phyloP scores from a whole-genome alignment of 2,329 filamentous ascomycete genomes.

The Cladosporium sp. region DNA sequence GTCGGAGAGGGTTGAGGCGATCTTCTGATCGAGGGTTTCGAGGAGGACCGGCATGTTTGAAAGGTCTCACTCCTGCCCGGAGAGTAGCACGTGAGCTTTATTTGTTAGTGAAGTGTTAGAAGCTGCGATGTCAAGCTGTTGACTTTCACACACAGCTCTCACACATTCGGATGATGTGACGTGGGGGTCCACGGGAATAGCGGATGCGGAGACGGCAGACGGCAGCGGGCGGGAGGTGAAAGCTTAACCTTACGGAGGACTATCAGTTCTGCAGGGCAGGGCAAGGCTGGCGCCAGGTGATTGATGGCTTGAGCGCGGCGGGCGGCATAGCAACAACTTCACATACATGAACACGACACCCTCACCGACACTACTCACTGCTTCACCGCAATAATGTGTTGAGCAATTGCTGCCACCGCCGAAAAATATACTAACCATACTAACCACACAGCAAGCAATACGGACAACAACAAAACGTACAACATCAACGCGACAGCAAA shows the following conservation, averaged over 20 bases:
- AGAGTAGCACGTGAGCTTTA: not conserved
- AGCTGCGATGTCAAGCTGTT: no score
- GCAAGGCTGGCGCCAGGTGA: not conserved
- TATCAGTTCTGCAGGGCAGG: conserved; percentile 1
- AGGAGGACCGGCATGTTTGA: conserved; percentile 44
- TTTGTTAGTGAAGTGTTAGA: not conserved
- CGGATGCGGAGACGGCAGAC: no score
- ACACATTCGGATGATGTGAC: no score
- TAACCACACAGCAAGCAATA: conserved; percentile 12
- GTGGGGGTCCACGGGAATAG: no score
- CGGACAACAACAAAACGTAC: not conserved
- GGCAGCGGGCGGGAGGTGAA: no score
- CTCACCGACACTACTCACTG: not conserved
- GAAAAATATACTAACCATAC: conserved; percentile 8
- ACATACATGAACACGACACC: no score
- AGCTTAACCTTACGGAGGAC: no score
- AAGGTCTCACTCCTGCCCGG: no score
- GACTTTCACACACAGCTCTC: not conserved
- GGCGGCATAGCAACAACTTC: not conserved
- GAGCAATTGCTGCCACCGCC: conserved; percentile 2
- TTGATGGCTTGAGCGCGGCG: not conserved
- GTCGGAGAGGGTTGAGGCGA: conserved; percentile 65
- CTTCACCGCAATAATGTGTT: conserved; percentile 7
- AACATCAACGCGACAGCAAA: not conserved
- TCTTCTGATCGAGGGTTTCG: conserved; percentile 64